Base-by-base conservation (phyloP, 2,329 filamentous ascomycete genomes). In the Fusarium chaquense region DNA sequence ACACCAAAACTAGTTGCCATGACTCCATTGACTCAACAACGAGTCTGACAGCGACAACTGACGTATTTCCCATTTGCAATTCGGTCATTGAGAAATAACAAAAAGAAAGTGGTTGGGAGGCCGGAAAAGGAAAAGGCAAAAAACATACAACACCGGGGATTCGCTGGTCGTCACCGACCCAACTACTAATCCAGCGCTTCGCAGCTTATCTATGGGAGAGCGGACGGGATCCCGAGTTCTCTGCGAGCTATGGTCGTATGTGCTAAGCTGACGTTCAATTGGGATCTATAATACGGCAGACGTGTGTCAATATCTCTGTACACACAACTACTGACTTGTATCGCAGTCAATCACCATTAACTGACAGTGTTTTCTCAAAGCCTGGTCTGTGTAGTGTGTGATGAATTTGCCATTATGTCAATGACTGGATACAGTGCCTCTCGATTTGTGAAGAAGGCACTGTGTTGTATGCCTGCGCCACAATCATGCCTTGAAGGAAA, bases 111-210 rank as follows among this genome's bases (percentile, higher is more conserved):
- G n/a, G 4, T 11, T 20, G 10, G 13, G 6, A 9, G 5, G 3
- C 12, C 9, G 1, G 3, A 16, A 40, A 22, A 22, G 10, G 11
- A 6, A 32, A 2, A 0, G 8, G 24, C 16, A 61, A 60, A 61
- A 53, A 24, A 61, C 58, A 61, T 61, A 61, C 44, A 61, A 61
- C 58, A 61, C 55, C 58, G 58, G 56, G 58, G 36, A 61, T 61
- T 61, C 58, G 58, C 58, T 61, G 44, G 58, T 60, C 44, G 44
- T 61, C 55, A 61, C 55, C 58, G 55, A 61, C 55, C 58, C 44
- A 61, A 60, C 55, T 61, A 60, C 55, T 61, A 60, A 61, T 60
- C 55, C 44, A 58, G 43, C 58, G 43, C 35, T 60, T 61, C 58
- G 54, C 33, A 38, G 58, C 58, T 60, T 60, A 20, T 44, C 55